Evolutionary conservation across 106 monocot genomes (phyloP).

Genomic region (Acanthochlamys bracteata): DNA sequence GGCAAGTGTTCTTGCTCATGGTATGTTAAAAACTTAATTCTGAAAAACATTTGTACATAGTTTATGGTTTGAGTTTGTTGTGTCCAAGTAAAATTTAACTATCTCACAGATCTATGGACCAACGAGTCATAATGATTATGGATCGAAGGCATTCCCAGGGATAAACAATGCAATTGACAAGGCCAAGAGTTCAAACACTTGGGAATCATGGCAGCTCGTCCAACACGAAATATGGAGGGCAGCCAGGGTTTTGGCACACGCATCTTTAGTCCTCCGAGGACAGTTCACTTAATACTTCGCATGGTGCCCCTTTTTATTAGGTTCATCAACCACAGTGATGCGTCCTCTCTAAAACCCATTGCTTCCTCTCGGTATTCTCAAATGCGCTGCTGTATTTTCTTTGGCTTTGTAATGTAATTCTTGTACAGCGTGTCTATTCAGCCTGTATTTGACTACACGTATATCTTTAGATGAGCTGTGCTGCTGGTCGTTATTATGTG

Average conservation of each 20-base stretch:
- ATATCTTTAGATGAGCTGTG: too few species aligned
- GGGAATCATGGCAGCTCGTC: conserved; percentile 36
- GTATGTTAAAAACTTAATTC: not conserved
- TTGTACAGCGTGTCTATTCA: too few species aligned
- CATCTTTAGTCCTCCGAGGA: conserved; percentile 22
- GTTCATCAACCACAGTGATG: too few species aligned
- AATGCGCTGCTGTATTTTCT: too few species aligned
- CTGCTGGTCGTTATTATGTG: too few species aligned
- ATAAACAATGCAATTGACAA: conserved; percentile 45
- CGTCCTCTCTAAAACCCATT: too few species aligned
- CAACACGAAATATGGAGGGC: conserved; percentile 65
- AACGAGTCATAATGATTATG: conserved; percentile 48
- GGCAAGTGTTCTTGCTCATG: conserved; percentile 19
- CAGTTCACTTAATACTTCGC: not conserved
- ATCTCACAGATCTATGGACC: conserved; percentile 53
- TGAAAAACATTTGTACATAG: not conserved
- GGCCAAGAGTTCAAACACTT: conserved; percentile 32
- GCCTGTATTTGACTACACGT: too few species aligned
- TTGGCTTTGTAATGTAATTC: too few species aligned
- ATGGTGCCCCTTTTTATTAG: too few species aligned
- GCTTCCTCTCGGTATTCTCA: too few species aligned
- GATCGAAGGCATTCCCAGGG: conserved; percentile 57
- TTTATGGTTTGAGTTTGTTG: not conserved
- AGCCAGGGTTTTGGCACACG: conserved; percentile 46
- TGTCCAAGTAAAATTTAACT: not conserved